A percentile compares a stretch with the other conserved stretches of the same genome.
Evolutionary conservation across 2,329 filamentous ascomycete genomes (phyloP).

Genomic region (Penicillium sp.): DNA sequence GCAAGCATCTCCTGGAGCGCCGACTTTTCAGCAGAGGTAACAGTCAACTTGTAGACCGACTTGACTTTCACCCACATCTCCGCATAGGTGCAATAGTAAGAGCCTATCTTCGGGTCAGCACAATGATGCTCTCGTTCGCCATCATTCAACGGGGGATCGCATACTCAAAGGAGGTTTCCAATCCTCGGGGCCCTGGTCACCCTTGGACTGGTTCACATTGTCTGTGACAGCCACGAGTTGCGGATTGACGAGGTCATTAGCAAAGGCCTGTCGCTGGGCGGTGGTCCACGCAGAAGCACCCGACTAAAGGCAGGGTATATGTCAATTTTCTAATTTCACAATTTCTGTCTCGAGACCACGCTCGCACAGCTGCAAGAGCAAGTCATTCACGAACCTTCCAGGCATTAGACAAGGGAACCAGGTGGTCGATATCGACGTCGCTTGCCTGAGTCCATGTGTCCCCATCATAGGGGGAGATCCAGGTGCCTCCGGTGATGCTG

Average conservation of each 20-base stretch:
- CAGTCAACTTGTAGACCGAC: conserved; percentile 60
- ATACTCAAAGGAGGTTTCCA: conserved; percentile 67
- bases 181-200: conserved; percentile 65
- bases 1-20: conserved; percentile 60
- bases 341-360: neutral
- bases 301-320: conserved; percentile 24
- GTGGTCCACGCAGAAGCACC: conserved; percentile 69
- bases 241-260: conserved; percentile 69
- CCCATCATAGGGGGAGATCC: conserved; percentile 69
- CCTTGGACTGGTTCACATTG: conserved; percentile 66
- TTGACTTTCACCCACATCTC: conserved; percentile 74
- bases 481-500: conserved; percentile 58
- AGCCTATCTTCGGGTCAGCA: conserved; percentile 26
- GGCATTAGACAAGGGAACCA: conserved; percentile 74
- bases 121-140: neutral
- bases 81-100: conserved; percentile 74
- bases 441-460: conserved; percentile 60
- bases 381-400: conserved; percentile 54
- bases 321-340: neutral
- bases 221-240: conserved; percentile 77
- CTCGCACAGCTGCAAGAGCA: no score
- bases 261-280: conserved; percentile 59
- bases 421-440: conserved; percentile 76
- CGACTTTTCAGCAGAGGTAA: conserved; percentile 66
- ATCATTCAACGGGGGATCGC: conserved; percentile 9